These are phyloP conservation scores for Elaeis oleifera DNA, from an alignment of 202 grass and related monocot species.

Conservation along the genomic window DNA sequence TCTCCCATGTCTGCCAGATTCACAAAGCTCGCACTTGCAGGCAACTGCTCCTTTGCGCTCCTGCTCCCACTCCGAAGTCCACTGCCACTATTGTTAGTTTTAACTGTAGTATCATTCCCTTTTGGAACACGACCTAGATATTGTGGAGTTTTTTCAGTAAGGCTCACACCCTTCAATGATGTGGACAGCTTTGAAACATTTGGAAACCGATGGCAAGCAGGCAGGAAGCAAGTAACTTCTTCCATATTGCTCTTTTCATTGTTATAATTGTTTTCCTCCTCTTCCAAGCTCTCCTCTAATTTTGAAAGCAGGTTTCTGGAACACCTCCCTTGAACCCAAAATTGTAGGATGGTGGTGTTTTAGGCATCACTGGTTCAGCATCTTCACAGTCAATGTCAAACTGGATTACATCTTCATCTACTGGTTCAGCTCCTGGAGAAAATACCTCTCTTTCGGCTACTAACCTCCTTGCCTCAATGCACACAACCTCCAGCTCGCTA, in stretches of 20 bases:
- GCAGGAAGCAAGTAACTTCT: conserved; percentile 16
- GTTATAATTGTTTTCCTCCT: conserved; percentile 43
- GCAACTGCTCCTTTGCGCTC: conserved; percentile 74
- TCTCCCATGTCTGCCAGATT: conserved; percentile 64
- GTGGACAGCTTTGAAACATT: conserved; percentile 48
- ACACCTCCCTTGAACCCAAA: conserved; percentile 38
- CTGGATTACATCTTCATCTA: conserved; percentile 67
- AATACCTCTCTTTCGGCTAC: conserved; percentile 50
- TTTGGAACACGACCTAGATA: conserved; percentile 2
- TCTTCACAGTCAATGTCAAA: conserved; percentile 70
- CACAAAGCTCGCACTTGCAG: conserved; percentile 67
- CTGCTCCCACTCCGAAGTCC: neutral
- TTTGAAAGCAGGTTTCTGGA: conserved; percentile 69
- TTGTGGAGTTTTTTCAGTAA: conserved; percentile 37
- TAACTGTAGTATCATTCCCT: neutral
- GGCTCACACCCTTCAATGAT: conserved; percentile 58
- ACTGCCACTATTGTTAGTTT: neutral
- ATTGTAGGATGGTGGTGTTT: conserved; percentile 40
- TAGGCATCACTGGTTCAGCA: conserved; percentile 34
- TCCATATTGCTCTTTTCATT: conserved; percentile 21
- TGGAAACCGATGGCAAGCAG: conserved; percentile 24
- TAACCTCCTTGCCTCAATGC: conserved; percentile 69
- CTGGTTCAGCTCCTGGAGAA: conserved; percentile 44
- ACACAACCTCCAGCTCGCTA: conserved; percentile 85
- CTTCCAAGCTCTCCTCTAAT: conserved; percentile 56